A percentile compares a stretch with the other conserved stretches of the same genome.
Evolutionary conservation across 352 stramenopile genomes (phyloP).

Genomic region (Pythium biforme): DNA sequence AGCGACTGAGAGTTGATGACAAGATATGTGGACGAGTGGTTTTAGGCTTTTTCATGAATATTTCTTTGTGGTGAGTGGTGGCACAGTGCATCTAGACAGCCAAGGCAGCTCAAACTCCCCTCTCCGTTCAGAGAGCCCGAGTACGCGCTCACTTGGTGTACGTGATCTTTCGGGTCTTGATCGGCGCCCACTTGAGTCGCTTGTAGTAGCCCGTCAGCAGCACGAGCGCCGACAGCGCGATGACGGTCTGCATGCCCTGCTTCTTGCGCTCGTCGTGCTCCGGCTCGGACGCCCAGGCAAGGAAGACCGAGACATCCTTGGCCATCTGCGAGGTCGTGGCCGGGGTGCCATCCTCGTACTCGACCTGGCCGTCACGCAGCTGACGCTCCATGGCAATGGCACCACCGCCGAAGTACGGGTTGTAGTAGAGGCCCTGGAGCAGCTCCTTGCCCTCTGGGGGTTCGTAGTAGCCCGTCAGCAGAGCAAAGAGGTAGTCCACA

Average conservation of each 20-base stretch:
- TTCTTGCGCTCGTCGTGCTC: conserved; percentile 99
- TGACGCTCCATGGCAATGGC: conserved; percentile 98
- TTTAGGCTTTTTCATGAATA: conserved; percentile 27
- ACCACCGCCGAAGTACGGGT: conserved; percentile 98
- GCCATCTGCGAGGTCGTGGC: conserved; percentile 98
- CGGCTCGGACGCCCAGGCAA: conserved; percentile 96
- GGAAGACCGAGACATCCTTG: conserved; percentile 97
- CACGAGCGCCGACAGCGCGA: conserved; percentile 90
- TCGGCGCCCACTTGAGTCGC: conserved; percentile 95
- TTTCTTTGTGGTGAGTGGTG: conserved; percentile 22
- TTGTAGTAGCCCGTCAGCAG: conserved; percentile 98
- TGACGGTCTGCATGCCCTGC: conserved; percentile 93
- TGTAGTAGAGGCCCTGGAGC: conserved; percentile 94
- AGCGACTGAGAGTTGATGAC: no score
- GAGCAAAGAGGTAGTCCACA: conserved; percentile 96
- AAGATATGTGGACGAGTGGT: not conserved
- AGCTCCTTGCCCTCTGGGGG: conserved; percentile 90
- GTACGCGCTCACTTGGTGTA: conserved; percentile 92
- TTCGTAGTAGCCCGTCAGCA: conserved; percentile 98
- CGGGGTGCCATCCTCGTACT: conserved; percentile 97
- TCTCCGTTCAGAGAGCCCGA: conserved; percentile 16
- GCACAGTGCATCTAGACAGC: conserved; percentile 29
- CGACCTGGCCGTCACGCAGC: conserved; percentile 95
- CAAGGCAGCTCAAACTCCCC: conserved; percentile 25
- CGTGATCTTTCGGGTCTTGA: conserved; percentile 98